Conservation (phyloP, 805 yeast genomes). For the Kodamaea hsintzibuensis region DNA sequence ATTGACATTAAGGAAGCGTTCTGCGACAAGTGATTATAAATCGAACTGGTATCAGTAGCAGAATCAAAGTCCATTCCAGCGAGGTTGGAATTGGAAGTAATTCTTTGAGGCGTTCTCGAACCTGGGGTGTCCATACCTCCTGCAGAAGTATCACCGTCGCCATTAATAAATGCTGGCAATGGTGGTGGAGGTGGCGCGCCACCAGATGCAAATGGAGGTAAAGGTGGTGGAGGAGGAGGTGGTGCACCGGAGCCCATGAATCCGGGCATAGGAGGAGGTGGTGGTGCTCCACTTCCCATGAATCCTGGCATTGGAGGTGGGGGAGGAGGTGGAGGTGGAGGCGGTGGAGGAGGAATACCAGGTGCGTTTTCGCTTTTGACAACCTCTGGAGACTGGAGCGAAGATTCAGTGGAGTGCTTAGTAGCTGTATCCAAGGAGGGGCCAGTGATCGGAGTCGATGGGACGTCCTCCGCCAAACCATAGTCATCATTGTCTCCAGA, state of each 20-base stretch:
- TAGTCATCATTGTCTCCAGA: not conserved
- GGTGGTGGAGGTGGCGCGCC: conserved; percentile 28
- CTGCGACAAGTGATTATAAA: conserved; percentile 2
- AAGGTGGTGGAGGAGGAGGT: conserved; percentile 23
- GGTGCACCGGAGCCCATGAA: conserved; percentile 9
- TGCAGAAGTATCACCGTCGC: not conserved
- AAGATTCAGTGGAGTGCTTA: not conserved
- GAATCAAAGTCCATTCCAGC: not conserved
- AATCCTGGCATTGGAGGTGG: conserved; percentile 6
- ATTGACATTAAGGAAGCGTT: conserved; percentile 1
- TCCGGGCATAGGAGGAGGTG: conserved; percentile 19
- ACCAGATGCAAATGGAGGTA: conserved; percentile 15
- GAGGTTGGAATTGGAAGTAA: not conserved
- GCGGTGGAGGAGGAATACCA: conserved; percentile 5
- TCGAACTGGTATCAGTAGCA: not conserved
- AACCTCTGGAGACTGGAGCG: not conserved
- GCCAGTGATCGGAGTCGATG: not conserved
- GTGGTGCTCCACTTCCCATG: conserved; percentile 19
- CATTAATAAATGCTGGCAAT: conserved; percentile 14
- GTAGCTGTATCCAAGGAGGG: not conserved
- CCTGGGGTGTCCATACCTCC: conserved; percentile 1
- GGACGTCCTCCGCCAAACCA: not conserved
- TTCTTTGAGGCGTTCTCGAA: conserved; percentile 3
- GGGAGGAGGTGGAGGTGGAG: conserved; percentile 19
- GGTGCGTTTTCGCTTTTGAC: not conserved